Percentiles rank a stretch among this genome's conserved stretches.
Evolutionary conservation across 192 early-diverging fungal genomes (phyloP).

Genomic region (Entomortierella lignicola): DNA sequence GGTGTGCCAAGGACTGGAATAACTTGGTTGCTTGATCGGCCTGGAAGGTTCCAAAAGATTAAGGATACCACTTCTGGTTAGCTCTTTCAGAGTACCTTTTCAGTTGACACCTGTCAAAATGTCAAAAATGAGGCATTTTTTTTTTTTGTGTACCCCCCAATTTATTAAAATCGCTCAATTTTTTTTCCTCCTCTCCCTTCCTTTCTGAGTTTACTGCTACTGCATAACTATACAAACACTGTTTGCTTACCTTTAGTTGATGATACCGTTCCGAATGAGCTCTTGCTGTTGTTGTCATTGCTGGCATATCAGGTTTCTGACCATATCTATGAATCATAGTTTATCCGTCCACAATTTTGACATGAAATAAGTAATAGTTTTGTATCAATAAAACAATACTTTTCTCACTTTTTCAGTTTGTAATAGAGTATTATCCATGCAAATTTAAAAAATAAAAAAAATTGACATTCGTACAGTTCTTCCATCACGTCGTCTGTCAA

Average conservation of each 20-base stretch:
- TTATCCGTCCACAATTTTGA: neutral
- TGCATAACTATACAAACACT: neutral
- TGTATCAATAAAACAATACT: neutral
- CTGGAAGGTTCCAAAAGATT: slow-evolving; percentile 12
- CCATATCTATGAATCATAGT: slow-evolving; percentile 17
- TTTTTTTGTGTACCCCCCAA: neutral
- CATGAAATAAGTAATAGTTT: neutral
- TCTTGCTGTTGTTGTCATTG: slow-evolving; percentile 17
- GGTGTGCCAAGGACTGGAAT: slow-evolving; percentile 51
- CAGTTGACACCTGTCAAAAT: slow-evolving; percentile 19
- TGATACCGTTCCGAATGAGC: slow-evolving; percentile 47
- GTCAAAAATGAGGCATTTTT: slow-evolving; percentile 42
- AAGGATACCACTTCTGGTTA: neutral
- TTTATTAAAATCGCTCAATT: neutral
- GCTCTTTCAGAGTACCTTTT: slow-evolving; percentile 1
- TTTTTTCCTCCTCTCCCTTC: neutral
- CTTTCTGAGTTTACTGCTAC: neutral
- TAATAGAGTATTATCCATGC: neutral
- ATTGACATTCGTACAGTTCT: slow-evolving; percentile 26
- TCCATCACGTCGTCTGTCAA: slow-evolving; percentile 50
- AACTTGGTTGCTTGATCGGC: slow-evolving; percentile 50
- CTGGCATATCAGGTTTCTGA: slow-evolving; percentile 19
- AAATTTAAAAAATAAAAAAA: neutral
- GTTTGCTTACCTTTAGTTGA: slow-evolving; percentile 39
- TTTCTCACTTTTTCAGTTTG: too few relatives aligned